Evolutionary conservation across 2,329 filamentous ascomycete species (phyloP), one percentile per base, ranked within the genome.

Genomic region (Exutisphaerella laricina): DNA sequence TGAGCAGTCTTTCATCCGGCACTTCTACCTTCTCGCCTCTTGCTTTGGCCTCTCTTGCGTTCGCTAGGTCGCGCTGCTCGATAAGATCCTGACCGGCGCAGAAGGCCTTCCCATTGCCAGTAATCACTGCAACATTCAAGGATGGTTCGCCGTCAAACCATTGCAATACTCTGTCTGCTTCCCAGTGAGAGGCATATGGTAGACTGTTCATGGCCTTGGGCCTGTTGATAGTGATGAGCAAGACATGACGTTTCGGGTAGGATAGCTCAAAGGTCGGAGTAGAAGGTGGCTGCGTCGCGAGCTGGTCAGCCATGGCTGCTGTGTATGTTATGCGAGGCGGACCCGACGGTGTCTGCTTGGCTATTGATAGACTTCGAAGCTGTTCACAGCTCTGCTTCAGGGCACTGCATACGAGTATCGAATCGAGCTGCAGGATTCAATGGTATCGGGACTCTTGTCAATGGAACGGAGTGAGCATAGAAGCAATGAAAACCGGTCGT

Each of bases 31-130:
- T 51, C 32, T 56, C 55, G 3, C 54, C 55, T 43, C 37, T 43
- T 22, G 45, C 50, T n/a, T 32, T 45, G 17, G 39, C 42, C 29
- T 49, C 52, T 26, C 57, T 43, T 5, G 56, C 29, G 10, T 58
- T 46, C 3, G 51, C 48, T 12, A 58, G 38, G 32, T 59, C 49
- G 14, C 50, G 45, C 54, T 66, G 68, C 49, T 75, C 75, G 40
- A 76, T 74, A 34, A 79, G 58, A 46, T 79, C 75, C 39, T 75
- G 73, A 0, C 75, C 75, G 0, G 72, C 73, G 40, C 71, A 78
- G 58, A 79, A 78, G 0, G 74, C 70, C 50, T 68, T 70, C 21
- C 75, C 75, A 1, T 66, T 68, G 25, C 75, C 75, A 0, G 75
- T 78, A 26, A 75, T 60, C 25, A 75, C 57, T 12, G 58, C 60